phyloP scores from a whole-genome alignment of 257 asterid species.

The Primulina eburnea region DNA sequence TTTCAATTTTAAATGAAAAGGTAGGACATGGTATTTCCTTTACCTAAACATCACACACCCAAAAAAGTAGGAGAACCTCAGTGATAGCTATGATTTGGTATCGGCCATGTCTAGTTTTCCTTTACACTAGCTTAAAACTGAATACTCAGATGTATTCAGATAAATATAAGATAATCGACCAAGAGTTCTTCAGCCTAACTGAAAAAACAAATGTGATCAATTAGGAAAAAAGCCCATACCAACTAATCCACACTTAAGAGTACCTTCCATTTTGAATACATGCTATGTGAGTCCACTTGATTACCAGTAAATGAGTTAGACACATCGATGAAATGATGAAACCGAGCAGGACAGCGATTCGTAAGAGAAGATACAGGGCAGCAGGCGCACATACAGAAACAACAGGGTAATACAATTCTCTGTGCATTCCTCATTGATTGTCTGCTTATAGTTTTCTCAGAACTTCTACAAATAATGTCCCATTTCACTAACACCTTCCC shows the following conservation, averaged over 20 bases:
- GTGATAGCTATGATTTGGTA: background rate
- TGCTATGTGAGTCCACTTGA: background rate
- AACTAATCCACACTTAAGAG: background rate
- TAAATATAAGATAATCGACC: background rate
- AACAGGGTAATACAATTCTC: background rate
- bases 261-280: background rate
- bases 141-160: too few species aligned
- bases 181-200: background rate
- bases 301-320: too few species aligned
- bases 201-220: background rate
- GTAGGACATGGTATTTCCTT: background rate
- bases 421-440: background rate
- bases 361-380: background rate
- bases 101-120: background rate
- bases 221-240: background rate
- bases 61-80: background rate
- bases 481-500: background rate
- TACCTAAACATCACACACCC: constrained; percentile 1
- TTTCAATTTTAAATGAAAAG: too few species aligned
- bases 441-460: too few species aligned
- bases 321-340: background rate
- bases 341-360: background rate
- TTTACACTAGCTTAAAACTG: too few species aligned
- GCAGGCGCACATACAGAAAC: background rate
- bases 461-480: background rate